A percentile compares a stretch with the other conserved stretches of the same genome.
Evolutionary conservation across 106 monocot genomes (phyloP).

Genomic region (Iris macrosiphon): DNA sequence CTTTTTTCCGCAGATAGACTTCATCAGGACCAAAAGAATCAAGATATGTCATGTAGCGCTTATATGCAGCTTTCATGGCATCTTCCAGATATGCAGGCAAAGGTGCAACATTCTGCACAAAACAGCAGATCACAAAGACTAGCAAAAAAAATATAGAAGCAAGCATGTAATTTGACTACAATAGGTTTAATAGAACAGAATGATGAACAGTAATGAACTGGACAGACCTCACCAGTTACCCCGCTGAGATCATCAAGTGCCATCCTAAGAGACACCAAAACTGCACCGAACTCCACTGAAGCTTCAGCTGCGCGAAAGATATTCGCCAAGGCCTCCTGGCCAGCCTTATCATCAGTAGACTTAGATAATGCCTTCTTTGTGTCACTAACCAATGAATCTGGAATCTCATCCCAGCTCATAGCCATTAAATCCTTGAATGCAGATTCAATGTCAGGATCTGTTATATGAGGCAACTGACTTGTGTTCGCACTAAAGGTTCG

Average conservation of each 20-base stretch:
- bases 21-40: slow-evolving; percentile 88
- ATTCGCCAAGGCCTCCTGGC: slow-evolving; percentile 61
- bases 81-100: slow-evolving; percentile 63
- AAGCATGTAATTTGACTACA: too few relatives aligned
- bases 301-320: slow-evolving; percentile 82
- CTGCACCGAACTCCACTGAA: slow-evolving; percentile 68
- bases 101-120: slow-evolving; percentile 57
- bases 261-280: slow-evolving; percentile 86
- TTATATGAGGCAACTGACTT: slow-evolving; percentile 15
- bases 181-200: background rate
- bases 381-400: slow-evolving; percentile 43
- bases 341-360: slow-evolving; percentile 57
- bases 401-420: slow-evolving; percentile 71
- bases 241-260: slow-evolving; percentile 88
- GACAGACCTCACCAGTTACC: slow-evolving; percentile 74
- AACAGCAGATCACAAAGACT: too few relatives aligned
- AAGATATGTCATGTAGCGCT: slow-evolving; percentile 76
- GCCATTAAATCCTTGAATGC: slow-evolving; percentile 96
- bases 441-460: slow-evolving; percentile 63
- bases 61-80: slow-evolving; percentile 70
- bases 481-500: slow-evolving; percentile 2
- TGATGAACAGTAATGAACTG: background rate
- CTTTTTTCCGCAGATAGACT: slow-evolving; percentile 72
- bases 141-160: too few relatives aligned
- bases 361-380: slow-evolving; percentile 82